Evolutionary conservation across 2,329 filamentous ascomycete species (phyloP).

Genomic region (Ceratocystis destructans): DNA sequence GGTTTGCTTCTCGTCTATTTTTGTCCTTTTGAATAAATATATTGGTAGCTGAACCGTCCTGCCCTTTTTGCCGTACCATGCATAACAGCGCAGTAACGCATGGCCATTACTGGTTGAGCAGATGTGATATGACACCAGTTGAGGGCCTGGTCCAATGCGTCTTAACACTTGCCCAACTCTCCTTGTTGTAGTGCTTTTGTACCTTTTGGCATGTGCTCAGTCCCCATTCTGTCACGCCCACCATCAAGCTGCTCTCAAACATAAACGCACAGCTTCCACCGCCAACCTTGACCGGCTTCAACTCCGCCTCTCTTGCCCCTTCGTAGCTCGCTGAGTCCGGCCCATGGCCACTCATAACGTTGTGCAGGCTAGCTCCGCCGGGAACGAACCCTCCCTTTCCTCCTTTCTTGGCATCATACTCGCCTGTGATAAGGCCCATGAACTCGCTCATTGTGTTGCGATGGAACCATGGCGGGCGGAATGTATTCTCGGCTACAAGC

Average conservation of each 20-base stretch:
- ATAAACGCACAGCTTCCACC: constrained; percentile 52
- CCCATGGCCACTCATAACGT: constrained; percentile 55
- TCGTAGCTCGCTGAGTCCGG: constrained; percentile 45
- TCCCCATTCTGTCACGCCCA: constrained; percentile 60
- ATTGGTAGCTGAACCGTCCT: no score
- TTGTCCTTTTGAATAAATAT: neutral
- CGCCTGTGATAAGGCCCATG: constrained; percentile 45
- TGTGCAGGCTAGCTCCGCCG: constrained; percentile 50
- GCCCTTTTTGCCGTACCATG: no score
- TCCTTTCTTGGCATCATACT: constrained; percentile 49
- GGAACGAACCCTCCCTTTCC: constrained; percentile 41
- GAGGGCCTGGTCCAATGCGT: constrained; percentile 43
- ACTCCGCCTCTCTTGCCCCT: constrained; percentile 41
- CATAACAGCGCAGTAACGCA: no score
- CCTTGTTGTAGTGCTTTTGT: constrained; percentile 57
- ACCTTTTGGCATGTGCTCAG: constrained; percentile 44
- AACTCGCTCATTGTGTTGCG: constrained; percentile 55
- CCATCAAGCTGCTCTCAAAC: constrained; percentile 56
- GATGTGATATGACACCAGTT: constrained; percentile 17
- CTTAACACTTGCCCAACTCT: constrained; percentile 63
- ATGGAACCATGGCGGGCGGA: constrained; percentile 61
- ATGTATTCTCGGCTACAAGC: constrained; percentile 56
- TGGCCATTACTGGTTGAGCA: neutral
- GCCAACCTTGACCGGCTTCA: constrained; percentile 45
- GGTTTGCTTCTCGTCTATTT: neutral